These are phyloP conservation scores for Austroboletus eburneus DNA, from an alignment of 768 basidiomycete species.

Conservation along the genomic window DNA sequence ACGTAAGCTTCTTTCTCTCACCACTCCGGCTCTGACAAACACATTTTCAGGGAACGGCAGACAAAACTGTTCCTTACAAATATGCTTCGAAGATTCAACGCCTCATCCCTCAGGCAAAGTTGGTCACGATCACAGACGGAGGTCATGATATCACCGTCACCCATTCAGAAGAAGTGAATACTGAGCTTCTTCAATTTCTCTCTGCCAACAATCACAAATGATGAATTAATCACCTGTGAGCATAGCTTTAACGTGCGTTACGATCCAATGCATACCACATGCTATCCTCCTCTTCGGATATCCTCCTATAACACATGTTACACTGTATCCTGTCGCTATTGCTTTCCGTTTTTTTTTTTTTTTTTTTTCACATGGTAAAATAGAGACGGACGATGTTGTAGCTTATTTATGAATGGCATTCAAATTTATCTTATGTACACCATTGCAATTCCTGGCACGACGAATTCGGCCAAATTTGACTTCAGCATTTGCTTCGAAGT, in stretches of 20 bases:
- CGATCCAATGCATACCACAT: conserved; percentile 5
- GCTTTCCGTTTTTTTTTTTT: too few species aligned
- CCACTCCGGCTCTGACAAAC: neutral
- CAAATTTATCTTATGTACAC: too few species aligned
- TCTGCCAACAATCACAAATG: too few species aligned
- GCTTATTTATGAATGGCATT: too few species aligned
- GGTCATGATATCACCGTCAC: conserved; percentile 32
- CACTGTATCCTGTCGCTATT: conserved; percentile 11
- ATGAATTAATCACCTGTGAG: too few species aligned
- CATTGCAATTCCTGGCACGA: too few species aligned
- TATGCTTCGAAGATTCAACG: conserved; percentile 29
- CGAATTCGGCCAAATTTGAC: too few species aligned
- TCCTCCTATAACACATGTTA: neutral
- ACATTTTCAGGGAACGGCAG: conserved; percentile 28
- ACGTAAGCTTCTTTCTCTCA: conserved; percentile 38
- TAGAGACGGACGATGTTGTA: too few species aligned
- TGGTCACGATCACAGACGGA: conserved; percentile 28
- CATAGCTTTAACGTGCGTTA: too few species aligned
- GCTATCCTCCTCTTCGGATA: conserved; percentile 6
- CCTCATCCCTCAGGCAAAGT: conserved; percentile 26
- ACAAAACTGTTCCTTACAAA: conserved; percentile 31
- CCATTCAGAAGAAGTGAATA: conserved; percentile 29
- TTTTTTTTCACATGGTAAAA: too few species aligned
- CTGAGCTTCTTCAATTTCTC: conserved; percentile 27
- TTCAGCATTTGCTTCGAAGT: too few species aligned